A percentile compares a stretch with the other conserved stretches of the same genome.
Evolutionary conservation across 2,329 filamentous ascomycete species (phyloP).

Genomic region (Waltergamsia citrina): DNA sequence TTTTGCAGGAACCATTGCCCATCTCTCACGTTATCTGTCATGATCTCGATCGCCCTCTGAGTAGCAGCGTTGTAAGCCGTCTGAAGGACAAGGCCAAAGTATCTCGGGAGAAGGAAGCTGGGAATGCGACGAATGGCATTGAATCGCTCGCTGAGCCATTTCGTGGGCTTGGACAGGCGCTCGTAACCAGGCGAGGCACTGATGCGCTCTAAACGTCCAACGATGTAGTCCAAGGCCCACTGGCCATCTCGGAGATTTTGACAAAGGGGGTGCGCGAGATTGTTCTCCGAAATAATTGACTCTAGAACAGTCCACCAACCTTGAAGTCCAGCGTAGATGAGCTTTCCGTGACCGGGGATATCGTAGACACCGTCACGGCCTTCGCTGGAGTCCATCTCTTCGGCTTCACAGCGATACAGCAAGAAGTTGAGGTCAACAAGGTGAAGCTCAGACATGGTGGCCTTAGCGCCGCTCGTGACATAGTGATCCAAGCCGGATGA

Average conservation of each 20-base stretch:
- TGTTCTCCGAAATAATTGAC: slow-evolving; percentile 76
- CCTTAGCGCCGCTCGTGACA: slow-evolving; percentile 70
- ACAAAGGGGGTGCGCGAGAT: slow-evolving; percentile 87
- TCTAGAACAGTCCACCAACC: slow-evolving; percentile 95
- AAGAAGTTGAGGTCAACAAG: slow-evolving; percentile 85
- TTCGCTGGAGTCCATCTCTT: slow-evolving; percentile 70
- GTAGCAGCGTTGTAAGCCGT: slow-evolving; percentile 81
- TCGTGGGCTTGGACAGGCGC: slow-evolving; percentile 53
- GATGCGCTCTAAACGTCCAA: slow-evolving; percentile 66
- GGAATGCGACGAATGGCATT: slow-evolving; percentile 79
- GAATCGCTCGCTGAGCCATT: slow-evolving; percentile 78
- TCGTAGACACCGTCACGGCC: slow-evolving; percentile 82
- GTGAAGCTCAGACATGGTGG: slow-evolving; percentile 66
- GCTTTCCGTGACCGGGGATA: slow-evolving; percentile 71
- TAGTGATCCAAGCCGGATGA: slow-evolving; percentile 75
- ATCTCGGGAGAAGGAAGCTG: slow-evolving; percentile 81
- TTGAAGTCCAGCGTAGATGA: slow-evolving; percentile 94
- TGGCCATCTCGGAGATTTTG: slow-evolving; percentile 85
- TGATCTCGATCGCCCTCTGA: slow-evolving; percentile 67
- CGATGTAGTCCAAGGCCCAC: slow-evolving; percentile 86
- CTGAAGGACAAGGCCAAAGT: slow-evolving; percentile 83
- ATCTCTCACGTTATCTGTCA: slow-evolving; percentile 66
- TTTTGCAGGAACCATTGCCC: slow-evolving; percentile 86
- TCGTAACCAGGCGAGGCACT: slow-evolving; percentile 53
- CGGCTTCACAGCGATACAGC: slow-evolving; percentile 83